These are phyloP conservation scores for Bonia amplexicaulis DNA, from an alignment of 176 grass and related monocot species.

Conservation along the genomic window DNA sequence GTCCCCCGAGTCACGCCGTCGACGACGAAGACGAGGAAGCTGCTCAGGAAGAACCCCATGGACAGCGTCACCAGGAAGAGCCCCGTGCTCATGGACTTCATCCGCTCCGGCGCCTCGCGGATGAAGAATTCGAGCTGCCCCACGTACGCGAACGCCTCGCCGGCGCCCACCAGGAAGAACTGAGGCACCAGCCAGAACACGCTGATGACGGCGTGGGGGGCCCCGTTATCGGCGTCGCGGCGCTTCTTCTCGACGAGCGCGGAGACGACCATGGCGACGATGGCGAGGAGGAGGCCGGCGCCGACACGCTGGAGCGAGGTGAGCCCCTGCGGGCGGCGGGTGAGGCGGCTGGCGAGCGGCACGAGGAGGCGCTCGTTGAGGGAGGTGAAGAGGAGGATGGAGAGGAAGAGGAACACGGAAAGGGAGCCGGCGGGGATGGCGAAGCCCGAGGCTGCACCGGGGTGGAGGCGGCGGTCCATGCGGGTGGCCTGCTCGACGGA, in stretches of 20 bases:
- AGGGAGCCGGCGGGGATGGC: constrained; percentile 43
- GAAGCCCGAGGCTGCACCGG: constrained; percentile 9
- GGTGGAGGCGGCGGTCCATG: constrained; percentile 43
- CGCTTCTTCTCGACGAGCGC: constrained; percentile 41
- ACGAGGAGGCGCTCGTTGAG: constrained; percentile 63
- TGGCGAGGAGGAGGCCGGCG: constrained; percentile 42
- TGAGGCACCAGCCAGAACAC: constrained; percentile 60
- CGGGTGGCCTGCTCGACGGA: constrained; percentile 51
- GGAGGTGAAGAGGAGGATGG: constrained; percentile 64
- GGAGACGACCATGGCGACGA: neutral
- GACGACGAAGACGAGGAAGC: constrained; percentile 33
- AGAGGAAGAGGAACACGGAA: constrained; percentile 54
- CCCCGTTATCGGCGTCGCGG: neutral
- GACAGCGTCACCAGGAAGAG: constrained; percentile 50
- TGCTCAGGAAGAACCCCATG: constrained; percentile 67
- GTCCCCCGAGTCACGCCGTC: constrained; percentile 28
- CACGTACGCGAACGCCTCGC: constrained; percentile 73
- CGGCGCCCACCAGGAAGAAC: constrained; percentile 60
- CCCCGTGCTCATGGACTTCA: constrained; percentile 76
- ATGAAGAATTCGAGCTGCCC: constrained; percentile 76
- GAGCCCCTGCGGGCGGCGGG: constrained; percentile 33
- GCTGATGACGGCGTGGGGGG: neutral
- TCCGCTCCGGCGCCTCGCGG: constrained; percentile 50
- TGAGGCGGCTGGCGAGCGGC: constrained; percentile 39
- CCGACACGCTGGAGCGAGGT: constrained; percentile 53